Percentiles rank a stretch among this genome's conserved stretches.
These are phyloP conservation scores for Fraxinus excelsior DNA, from an alignment of 257 asterid genomes.

Conservation along the genomic window DNA sequence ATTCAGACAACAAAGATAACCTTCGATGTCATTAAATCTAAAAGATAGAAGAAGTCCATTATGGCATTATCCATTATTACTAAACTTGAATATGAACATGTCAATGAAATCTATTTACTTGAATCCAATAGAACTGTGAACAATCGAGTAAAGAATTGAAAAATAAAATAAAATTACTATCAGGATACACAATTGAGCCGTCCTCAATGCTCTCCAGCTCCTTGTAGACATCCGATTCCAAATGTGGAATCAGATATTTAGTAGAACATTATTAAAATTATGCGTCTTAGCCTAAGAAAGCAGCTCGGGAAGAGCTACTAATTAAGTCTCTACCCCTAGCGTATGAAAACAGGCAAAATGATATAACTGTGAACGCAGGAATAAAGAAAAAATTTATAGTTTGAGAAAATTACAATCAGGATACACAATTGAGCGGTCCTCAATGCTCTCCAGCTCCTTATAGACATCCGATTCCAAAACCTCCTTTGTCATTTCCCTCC, in stretches of 20 bases:
- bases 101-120: not conserved
- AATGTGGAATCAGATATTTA: not conserved
- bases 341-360: not conserved
- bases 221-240: conserved; percentile 82
- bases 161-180: conserved; percentile 50
- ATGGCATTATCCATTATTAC: not conserved
- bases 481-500: conserved; percentile 86
- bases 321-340: no score
- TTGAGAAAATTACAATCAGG: conserved; percentile 74
- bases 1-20: no score
- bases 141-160: not conserved
- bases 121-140: not conserved
- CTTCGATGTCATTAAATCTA: not conserved
- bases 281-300: no score
- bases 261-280: not conserved
- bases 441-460: conserved; percentile 61
- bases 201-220: conserved; percentile 69
- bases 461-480: conserved; percentile 86
- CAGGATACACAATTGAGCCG: conserved; percentile 74
- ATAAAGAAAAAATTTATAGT: conserved; percentile 12
- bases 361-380: not conserved
- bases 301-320: no score
- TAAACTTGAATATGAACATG: not conserved
- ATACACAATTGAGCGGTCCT: conserved; percentile 66
- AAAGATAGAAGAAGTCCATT: not conserved